phyloP scores from a whole-genome alignment of 169 alveolate genomes.

The Plasmodium fragile region DNA sequence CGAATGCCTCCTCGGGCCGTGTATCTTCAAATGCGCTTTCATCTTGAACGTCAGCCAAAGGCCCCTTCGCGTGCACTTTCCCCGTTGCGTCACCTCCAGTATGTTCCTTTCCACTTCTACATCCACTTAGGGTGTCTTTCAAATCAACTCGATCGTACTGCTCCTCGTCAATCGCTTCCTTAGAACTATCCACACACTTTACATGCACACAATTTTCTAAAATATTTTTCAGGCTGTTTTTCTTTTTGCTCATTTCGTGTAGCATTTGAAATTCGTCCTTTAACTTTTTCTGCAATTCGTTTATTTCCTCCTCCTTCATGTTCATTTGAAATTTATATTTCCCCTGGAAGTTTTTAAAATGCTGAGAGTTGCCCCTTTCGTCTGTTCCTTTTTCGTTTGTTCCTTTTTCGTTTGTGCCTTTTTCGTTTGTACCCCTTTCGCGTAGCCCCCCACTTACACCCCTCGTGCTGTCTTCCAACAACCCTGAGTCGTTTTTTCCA shows the following conservation, averaged over 20 bases:
- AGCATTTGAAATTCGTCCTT: slow-evolving; percentile 42
- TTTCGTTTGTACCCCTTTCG: background rate
- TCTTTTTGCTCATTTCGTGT: slow-evolving; percentile 28
- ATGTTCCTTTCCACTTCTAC: background rate
- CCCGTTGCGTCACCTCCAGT: background rate
- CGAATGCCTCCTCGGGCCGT: background rate
- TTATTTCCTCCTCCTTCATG: slow-evolving; percentile 50
- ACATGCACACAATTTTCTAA: slow-evolving; percentile 4
- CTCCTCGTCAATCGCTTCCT: background rate
- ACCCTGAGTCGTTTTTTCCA: background rate
- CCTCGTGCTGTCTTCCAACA: slow-evolving; percentile 5
- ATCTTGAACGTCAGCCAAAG: background rate
- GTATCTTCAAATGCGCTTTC: background rate
- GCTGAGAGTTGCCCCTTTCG: background rate
- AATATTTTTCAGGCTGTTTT: slow-evolving; percentile 12
- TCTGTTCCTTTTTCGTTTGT: background rate
- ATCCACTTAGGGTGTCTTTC: background rate
- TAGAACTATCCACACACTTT: background rate
- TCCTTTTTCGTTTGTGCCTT: background rate
- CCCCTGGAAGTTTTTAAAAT: slow-evolving; percentile 18
- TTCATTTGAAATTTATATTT: slow-evolving; percentile 48
- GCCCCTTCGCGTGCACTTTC: background rate
- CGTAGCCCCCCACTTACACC: background rate
- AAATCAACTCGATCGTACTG: background rate
- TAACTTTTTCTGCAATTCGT: slow-evolving; percentile 29